These are phyloP conservation scores for Glarea lozoyensis DNA, from an alignment of 495 filamentous ascomycete species.

Conservation along the genomic window DNA sequence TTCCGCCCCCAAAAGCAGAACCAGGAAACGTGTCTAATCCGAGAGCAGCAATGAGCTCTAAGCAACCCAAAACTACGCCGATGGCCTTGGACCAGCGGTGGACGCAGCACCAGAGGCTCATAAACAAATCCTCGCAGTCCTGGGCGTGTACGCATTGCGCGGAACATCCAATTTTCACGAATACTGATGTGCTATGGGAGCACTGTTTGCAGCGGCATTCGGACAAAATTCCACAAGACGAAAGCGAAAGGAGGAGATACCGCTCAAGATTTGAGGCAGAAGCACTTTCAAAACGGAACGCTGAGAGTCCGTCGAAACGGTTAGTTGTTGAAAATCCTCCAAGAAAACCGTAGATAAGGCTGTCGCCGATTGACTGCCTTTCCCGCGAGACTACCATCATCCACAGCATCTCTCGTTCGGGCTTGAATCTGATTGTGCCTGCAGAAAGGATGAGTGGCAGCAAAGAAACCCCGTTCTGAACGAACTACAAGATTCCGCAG, in stretches of 20 bases:
- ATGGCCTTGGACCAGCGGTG: slow-evolving; percentile 24
- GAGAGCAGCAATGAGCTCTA: no score
- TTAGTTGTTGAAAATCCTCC: not conserved
- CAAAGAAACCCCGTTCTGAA: not conserved
- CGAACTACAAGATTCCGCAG: not conserved
- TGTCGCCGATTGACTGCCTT: not conserved
- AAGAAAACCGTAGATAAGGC: not conserved
- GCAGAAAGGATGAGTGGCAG: not conserved
- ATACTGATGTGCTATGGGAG: not conserved
- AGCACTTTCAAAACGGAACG: not conserved
- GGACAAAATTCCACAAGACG: not conserved
- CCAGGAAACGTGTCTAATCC: no score
- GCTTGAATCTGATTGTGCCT: no score
- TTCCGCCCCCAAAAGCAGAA: no score
- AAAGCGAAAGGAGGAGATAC: not conserved
- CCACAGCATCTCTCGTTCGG: no score
- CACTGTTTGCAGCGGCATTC: not conserved
- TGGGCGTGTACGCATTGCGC: not conserved
- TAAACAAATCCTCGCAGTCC: not conserved
- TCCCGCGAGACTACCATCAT: not conserved
- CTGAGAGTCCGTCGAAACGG: not conserved
- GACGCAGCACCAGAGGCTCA: slow-evolving; percentile 19
- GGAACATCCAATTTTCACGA: not conserved
- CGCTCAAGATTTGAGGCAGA: not conserved
- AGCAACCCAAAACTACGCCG: no score